Evolutionary conservation across 1,284 basidiomycete species (phyloP).

Genomic region (Porphyrellus sp.): DNA sequence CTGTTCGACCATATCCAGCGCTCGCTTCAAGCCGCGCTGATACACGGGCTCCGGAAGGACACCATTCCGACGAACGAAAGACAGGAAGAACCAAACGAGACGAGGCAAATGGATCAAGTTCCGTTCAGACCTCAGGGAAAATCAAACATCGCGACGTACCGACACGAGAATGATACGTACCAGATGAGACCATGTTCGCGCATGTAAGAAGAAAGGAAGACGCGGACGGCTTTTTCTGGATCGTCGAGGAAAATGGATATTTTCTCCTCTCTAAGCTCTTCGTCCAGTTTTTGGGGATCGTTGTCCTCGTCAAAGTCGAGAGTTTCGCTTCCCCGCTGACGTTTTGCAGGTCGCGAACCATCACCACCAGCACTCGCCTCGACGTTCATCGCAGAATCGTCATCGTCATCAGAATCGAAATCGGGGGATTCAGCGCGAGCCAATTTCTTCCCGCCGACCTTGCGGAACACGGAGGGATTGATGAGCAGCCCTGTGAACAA

Average conservation of each 20-base stretch:
- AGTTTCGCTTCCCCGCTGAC: conserved; percentile 14
- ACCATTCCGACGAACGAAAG: conserved; percentile 57
- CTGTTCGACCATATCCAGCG: conserved; percentile 45
- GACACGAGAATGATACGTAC: conserved; percentile 35
- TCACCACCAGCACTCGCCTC: neutral
- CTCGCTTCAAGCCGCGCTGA: conserved; percentile 46
- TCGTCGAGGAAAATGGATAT: conserved; percentile 54
- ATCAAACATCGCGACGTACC: neutral
- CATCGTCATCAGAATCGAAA: conserved; percentile 30
- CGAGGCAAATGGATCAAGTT: conserved; percentile 50
- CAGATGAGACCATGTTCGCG: conserved; percentile 61
- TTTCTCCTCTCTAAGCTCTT: conserved; percentile 42
- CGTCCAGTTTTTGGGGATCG: conserved; percentile 37
- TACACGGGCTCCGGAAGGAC: conserved; percentile 43
- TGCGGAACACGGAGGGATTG: conserved; percentile 37
- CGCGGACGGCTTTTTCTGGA: conserved; percentile 48
- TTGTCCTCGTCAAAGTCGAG: conserved; percentile 26
- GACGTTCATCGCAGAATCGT: conserved; percentile 12
- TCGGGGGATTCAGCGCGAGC: conserved; percentile 30
- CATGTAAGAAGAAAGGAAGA: conserved; percentile 67
- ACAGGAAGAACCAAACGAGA: conserved; percentile 58
- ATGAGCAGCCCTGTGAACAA: conserved; percentile 53
- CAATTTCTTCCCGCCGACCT: conserved; percentile 26
- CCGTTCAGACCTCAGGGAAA: conserved; percentile 23
- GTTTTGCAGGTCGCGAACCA: conserved; percentile 21